phyloP scores from a whole-genome alignment of 1,284 basidiomycete genomes.

The Pseudozyma hubeiensis region DNA sequence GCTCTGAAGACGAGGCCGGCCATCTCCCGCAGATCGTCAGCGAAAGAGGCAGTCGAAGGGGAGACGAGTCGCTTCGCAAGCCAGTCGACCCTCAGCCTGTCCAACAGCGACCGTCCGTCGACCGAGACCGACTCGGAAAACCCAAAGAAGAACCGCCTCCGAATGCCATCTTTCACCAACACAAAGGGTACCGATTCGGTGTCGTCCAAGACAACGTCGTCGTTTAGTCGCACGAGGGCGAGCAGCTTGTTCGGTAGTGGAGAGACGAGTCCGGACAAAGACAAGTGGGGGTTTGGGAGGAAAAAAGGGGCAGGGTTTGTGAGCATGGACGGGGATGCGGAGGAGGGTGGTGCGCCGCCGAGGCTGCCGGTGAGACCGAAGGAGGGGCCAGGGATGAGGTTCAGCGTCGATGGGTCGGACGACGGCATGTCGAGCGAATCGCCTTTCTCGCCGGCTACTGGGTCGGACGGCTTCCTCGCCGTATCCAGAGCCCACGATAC shows the following conservation, averaged over 20 bases:
- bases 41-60: conserved; percentile 26
- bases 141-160: conserved; percentile 28
- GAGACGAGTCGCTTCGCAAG: conserved; percentile 20
- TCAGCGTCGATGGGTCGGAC: conserved; percentile 23
- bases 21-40: conserved; percentile 26
- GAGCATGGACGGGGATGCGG: conserved; percentile 30
- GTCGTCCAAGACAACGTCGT: conserved; percentile 25
- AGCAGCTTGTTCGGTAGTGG: conserved; percentile 13
- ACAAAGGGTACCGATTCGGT: conserved; percentile 28
- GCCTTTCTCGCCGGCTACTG: conserved; percentile 21
- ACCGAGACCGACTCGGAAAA: conserved; percentile 18
- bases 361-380: conserved; percentile 16
- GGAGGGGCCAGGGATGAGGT: conserved; percentile 17
- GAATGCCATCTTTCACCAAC: conserved; percentile 42
- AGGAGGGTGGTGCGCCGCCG: conserved; percentile 9
- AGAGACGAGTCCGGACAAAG: conserved; percentile 30
- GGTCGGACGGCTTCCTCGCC: conserved; percentile 8
- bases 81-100: conserved; percentile 30
- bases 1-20: conserved; percentile 20
- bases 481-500: conserved; percentile 26
- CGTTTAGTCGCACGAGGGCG: conserved; percentile 19
- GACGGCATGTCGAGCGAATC: conserved; percentile 17
- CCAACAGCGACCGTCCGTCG: conserved; percentile 10
- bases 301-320: conserved; percentile 42
- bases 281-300: conserved; percentile 40